Conservation (phyloP, 805 yeast genomes). For the Sugiyamaella lignohabitans region DNA sequence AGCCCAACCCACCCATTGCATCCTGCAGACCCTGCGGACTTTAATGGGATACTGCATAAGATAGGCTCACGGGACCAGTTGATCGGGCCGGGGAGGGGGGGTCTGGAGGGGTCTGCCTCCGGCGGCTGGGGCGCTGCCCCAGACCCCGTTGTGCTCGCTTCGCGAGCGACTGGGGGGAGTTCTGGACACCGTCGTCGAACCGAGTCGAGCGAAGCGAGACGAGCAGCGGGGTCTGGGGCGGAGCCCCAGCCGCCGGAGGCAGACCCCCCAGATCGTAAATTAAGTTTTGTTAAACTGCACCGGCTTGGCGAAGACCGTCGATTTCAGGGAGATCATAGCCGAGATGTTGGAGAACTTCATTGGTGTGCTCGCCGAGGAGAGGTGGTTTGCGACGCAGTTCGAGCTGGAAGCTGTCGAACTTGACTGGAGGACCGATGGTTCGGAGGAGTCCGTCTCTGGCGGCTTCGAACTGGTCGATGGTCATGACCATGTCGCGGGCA, state of each 20-base stretch:
- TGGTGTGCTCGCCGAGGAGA: slow-evolving; percentile 10
- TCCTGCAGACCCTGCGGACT: no score
- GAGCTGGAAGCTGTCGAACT: slow-evolving; percentile 26
- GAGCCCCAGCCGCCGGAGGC: slow-evolving; percentile 1
- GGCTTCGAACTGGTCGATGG: slow-evolving; percentile 25
- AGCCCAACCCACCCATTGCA: no score
- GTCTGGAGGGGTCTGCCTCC: no score
- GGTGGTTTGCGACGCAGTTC: background rate
- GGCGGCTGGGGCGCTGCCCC: no score
- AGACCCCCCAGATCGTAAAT: no score
- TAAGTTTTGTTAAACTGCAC: background rate
- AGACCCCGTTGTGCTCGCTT: no score
- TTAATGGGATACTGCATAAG: no score
- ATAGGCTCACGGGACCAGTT: no score
- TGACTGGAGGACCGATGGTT: slow-evolving; percentile 33
- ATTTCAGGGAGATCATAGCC: slow-evolving; percentile 14
- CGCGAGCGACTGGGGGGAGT: no score
- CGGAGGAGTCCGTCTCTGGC: slow-evolving; percentile 31
- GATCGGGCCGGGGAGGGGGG: no score
- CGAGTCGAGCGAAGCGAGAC: no score
- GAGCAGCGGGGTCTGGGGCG: background rate
- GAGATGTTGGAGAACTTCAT: slow-evolving; percentile 26
- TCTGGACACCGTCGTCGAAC: no score
- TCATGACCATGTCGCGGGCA: slow-evolving; percentile 32
- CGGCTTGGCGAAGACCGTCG: background rate